Evolutionary conservation across 2,329 filamentous ascomycete species (phyloP).

Genomic region (Didymella pinodella): DNA sequence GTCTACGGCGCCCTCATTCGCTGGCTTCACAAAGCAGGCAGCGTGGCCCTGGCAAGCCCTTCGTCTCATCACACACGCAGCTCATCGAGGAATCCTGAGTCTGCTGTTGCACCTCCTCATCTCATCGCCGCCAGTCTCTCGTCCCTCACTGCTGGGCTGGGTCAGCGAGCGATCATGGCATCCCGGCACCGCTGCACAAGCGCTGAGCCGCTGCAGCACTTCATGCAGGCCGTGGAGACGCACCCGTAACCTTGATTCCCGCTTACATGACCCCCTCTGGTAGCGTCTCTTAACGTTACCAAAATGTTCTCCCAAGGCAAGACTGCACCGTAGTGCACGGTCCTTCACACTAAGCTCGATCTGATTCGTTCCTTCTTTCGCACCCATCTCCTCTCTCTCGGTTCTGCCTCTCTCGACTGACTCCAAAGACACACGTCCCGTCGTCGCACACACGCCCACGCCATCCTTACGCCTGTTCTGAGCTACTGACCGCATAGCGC

Average conservation of each 20-base stretch:
- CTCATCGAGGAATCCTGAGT: constrained; percentile 22
- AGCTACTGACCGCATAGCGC: constrained; percentile 29
- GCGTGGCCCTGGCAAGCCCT: constrained; percentile 23
- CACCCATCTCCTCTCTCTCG: constrained; percentile 22
- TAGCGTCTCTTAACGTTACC: constrained; percentile 28
- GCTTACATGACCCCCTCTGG: constrained; percentile 21
- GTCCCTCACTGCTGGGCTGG: constrained; percentile 21
- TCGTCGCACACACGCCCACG: constrained; percentile 28
- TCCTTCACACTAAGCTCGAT: constrained; percentile 21
- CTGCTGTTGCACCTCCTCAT: constrained; percentile 27
- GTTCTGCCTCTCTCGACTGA: constrained; percentile 29
- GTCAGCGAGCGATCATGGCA: constrained; percentile 1
- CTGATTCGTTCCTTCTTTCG: constrained; percentile 23
- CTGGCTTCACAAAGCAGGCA: constrained; percentile 4
- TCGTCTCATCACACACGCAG: constrained; percentile 35
- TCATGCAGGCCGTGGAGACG: constrained; percentile 10
- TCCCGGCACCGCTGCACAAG: constrained; percentile 10
- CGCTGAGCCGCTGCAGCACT: constrained; percentile 13
- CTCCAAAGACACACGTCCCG: constrained; percentile 29
- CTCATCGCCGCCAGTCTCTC: constrained; percentile 28
- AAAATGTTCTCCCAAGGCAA: constrained; percentile 18
- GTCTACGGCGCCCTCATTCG: constrained; percentile 21
- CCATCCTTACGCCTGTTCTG: constrained; percentile 12
- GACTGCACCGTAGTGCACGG: constrained; percentile 23
- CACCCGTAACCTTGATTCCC: constrained; percentile 20